Base-by-base conservation (phyloP, 768 basidiomycete species). In the Boletales sp. region DNA sequence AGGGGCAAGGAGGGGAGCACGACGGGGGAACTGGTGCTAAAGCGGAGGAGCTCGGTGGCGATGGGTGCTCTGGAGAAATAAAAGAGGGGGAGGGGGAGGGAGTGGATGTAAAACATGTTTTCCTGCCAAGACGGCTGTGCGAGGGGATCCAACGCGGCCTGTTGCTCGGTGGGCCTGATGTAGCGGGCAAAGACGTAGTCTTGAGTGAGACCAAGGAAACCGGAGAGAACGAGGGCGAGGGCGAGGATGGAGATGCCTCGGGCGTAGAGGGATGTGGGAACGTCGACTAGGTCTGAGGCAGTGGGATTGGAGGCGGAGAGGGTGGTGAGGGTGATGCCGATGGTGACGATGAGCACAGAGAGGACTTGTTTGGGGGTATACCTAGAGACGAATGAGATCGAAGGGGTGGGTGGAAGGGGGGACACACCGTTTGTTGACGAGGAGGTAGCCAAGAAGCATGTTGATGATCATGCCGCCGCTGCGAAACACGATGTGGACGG, bases 401-500 rank as follows among this genome's bases (percentile, higher is more conserved):
- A 12, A 12, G 50, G 57, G 58, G n/a, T 40, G 17, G 21, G 32
- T 27, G 24, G 24, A 27, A 30, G 39, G 44, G 29, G 15, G 15
- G 13, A 67, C 81, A 47, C 52, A 87, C 82, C 76, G 77, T 66
- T 85, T 88, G 3, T 79, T 75, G 2, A 72, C 77, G 15, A 91
- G 52, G 3, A 86, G 47, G 76, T 82, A 86, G 2, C 91, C 92
- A 43, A 94, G 75, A 13, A 87, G 27, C 82, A 97, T 86, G 58
- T 85, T 92, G 27, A 94, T 74, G 30, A 91, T 80, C 47, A 95
- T 72, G 0, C 93, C 94, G 0, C 89, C 93, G 57, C 89, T 91
- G 37, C 94, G 79, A 63, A 95, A 95, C 52, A 97, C 87, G 65
- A 97, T 95, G 69, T 97, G 94, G 2, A 97, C 86, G 0, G 89